Evolutionary conservation across 495 filamentous ascomycete genomes (phyloP).

Genomic region (Polyplosphaeria fusca): DNA sequence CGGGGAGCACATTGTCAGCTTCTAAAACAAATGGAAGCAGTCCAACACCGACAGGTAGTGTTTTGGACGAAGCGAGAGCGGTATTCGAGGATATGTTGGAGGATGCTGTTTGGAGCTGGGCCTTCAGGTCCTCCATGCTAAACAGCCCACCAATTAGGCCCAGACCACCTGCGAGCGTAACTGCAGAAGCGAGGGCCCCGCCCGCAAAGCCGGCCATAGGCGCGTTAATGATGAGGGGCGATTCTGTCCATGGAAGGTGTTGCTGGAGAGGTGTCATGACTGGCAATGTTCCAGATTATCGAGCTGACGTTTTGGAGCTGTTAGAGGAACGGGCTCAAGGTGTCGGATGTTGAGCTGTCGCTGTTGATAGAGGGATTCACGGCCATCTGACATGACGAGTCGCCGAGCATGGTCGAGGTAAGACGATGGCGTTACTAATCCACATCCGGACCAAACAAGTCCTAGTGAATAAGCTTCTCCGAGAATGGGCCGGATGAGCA

Average conservation of each 20-base stretch:
- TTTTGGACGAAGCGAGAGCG: slow-evolving; percentile 8
- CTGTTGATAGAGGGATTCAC: too few relatives aligned
- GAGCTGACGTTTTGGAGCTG: too few relatives aligned
- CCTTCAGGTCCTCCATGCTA: slow-evolving; percentile 31
- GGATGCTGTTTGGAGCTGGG: slow-evolving; percentile 28
- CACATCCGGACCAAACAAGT: too few relatives aligned
- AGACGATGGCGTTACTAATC: too few relatives aligned
- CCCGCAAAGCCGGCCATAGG: slow-evolving; percentile 71
- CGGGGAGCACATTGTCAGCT: slow-evolving; percentile 45
- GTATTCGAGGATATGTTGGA: slow-evolving; percentile 8
- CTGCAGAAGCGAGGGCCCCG: slow-evolving; percentile 55
- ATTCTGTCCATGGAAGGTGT: slow-evolving; percentile 53
- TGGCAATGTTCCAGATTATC: too few relatives aligned
- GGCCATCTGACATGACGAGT: too few relatives aligned
- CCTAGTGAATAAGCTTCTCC: too few relatives aligned
- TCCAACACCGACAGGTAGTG: slow-evolving; percentile 62
- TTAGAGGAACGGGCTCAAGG: too few relatives aligned
- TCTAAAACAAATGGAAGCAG: slow-evolving; percentile 57
- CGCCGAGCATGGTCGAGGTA: too few relatives aligned
- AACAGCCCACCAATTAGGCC: slow-evolving; percentile 44
- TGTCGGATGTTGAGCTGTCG: too few relatives aligned
- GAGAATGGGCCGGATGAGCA: too few relatives aligned
- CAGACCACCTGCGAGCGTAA: slow-evolving; percentile 57
- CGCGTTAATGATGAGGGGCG: slow-evolving; percentile 63
- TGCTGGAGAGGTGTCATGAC: not conserved